These are phyloP conservation scores for Protomyces pachydermus DNA, from an alignment of 1,139 yeast species.

Conservation along the genomic window DNA sequence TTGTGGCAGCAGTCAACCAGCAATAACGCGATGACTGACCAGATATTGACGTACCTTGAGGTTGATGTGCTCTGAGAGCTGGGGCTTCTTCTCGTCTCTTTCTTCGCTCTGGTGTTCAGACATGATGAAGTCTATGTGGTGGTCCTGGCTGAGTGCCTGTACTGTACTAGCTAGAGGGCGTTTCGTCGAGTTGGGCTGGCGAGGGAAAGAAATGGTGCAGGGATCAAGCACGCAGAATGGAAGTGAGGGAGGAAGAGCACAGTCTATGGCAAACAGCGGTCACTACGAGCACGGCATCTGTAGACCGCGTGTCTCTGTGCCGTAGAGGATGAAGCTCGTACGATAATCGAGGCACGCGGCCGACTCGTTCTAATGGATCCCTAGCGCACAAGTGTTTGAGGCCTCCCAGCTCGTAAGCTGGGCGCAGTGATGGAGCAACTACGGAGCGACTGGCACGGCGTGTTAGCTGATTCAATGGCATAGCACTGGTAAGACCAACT, in stretches of 20 bases:
- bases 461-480: not conserved
- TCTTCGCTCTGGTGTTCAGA: conserved; percentile 4
- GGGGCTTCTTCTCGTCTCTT: conserved; percentile 26
- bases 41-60: conserved; percentile 6
- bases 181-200: not conserved
- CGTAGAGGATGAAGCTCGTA: not conserved
- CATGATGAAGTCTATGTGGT: not conserved
- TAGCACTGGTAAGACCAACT: not conserved
- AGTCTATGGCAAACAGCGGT: too few relatives aligned
- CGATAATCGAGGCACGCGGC: not conserved
- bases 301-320: not conserved
- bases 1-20: not conserved
- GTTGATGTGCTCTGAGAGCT: conserved; percentile 17
- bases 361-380: conserved; percentile 13
- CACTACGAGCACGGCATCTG: not conserved
- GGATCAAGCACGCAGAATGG: not conserved
- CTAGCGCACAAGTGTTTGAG: conserved; percentile 27
- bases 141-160: not conserved
- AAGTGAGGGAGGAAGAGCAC: too few relatives aligned
- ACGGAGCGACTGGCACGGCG: not conserved
- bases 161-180: not conserved
- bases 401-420: conserved; percentile 6
- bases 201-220: not conserved
- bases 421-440: conserved; percentile 1
- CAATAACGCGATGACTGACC: not conserved